phyloP scores from a whole-genome alignment of 176 grass and related monocot species.

The Urochloa ruziziensis region DNA sequence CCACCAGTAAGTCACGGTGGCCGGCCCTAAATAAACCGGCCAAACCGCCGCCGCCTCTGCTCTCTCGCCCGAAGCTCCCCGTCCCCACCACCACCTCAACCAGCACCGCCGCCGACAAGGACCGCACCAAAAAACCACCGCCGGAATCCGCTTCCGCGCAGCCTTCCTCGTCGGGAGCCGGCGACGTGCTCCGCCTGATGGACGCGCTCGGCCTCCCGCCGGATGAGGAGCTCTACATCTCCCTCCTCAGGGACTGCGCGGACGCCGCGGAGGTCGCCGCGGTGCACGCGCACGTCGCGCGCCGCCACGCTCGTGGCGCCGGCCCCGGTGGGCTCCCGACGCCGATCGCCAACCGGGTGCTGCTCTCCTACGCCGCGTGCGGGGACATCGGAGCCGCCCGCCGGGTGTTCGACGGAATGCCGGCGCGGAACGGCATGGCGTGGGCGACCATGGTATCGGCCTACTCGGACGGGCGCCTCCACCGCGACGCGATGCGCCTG shows the following conservation, averaged over 20 bases:
- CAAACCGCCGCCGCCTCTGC: conserved; percentile 33
- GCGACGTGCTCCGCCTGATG: conserved; percentile 73
- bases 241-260: conserved; percentile 66
- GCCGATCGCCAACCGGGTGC: conserved; percentile 58
- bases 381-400: conserved; percentile 21
- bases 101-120: background rate
- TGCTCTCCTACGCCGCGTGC: conserved; percentile 43
- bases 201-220: conserved; percentile 48
- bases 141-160: background rate
- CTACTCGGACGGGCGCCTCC: conserved; percentile 26
- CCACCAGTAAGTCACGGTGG: background rate
- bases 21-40: conserved; percentile 5
- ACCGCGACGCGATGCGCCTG: conserved; percentile 38
- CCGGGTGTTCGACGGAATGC: conserved; percentile 68
- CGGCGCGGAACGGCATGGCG: conserved; percentile 35
- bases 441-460: conserved; percentile 55
- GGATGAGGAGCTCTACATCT: conserved; percentile 79
- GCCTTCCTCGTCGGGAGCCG: conserved; percentile 7
- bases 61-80: conserved; percentile 39
- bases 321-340: background rate
- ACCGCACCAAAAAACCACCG: background rate
- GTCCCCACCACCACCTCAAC: background rate
- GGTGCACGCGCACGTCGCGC: conserved; percentile 47
- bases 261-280: conserved; percentile 41
- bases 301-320: background rate